Evolutionary conservation across 257 asterid genomes (phyloP).

Genomic region (Pogostemon cablin): DNA sequence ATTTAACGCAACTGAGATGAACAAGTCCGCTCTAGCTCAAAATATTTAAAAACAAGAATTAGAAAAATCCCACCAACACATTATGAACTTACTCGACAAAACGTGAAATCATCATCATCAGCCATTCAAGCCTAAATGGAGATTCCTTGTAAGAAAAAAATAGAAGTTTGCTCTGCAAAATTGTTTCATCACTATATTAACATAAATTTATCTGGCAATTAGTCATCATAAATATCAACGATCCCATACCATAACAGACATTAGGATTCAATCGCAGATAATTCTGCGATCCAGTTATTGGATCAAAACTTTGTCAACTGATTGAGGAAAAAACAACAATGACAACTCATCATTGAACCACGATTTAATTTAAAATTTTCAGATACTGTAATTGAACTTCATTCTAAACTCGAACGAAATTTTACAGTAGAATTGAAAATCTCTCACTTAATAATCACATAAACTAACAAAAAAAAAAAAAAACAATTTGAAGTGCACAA

Average conservation of each 20-base stretch:
- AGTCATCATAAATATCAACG: background rate
- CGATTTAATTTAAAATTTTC: too few species aligned
- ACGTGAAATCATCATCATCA: slow-evolving; percentile 70
- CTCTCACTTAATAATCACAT: too few species aligned
- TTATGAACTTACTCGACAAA: slow-evolving; percentile 55
- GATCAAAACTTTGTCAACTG: slow-evolving; percentile 1
- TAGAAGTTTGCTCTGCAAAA: slow-evolving; percentile 25
- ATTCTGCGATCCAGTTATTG: slow-evolving; percentile 8
- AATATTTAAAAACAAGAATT: too few species aligned
- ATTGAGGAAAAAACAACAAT: too few species aligned
- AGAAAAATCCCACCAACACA: background rate
- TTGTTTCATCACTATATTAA: slow-evolving; percentile 7
- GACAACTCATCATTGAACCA: too few species aligned
- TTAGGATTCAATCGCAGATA: background rate
- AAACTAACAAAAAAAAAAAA: too few species aligned
- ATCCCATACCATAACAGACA: background rate
- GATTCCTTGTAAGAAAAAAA: slow-evolving; percentile 20
- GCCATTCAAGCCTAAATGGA: slow-evolving; percentile 45
- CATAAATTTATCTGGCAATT: background rate
- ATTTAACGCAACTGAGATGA: too few species aligned
- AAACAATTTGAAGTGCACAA: too few species aligned
- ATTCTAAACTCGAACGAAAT: too few species aligned
- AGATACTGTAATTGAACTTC: too few species aligned
- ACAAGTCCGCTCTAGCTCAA: background rate
- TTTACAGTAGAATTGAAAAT: too few species aligned